A percentile compares a stretch with the other conserved stretches of the same genome.
Evolutionary conservation across 495 filamentous ascomycete genomes (phyloP).

Genomic region (Neurospora sp.): DNA sequence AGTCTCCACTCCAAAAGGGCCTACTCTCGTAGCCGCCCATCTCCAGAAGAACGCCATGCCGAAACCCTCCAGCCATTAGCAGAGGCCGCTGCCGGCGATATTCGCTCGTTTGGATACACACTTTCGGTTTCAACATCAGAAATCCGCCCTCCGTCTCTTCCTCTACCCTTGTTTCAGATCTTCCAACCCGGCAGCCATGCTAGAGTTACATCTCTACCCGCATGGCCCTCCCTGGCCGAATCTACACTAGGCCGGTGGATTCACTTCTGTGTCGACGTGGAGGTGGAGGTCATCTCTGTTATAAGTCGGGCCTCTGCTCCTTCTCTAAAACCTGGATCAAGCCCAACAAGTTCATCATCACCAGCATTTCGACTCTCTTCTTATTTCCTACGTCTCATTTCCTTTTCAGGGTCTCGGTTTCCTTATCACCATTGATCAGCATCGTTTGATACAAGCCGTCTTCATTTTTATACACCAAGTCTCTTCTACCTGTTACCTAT

Average conservation of each 20-base stretch:
- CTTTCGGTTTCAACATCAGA: slow-evolving; percentile 35
- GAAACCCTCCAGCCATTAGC: slow-evolving; percentile 36
- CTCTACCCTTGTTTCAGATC: slow-evolving; percentile 38
- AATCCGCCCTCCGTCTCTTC: slow-evolving; percentile 18
- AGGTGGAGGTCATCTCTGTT: not conserved
- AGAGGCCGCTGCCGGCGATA: slow-evolving; percentile 27
- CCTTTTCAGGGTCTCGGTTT: not conserved
- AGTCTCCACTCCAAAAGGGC: slow-evolving; percentile 15
- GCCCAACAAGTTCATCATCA: not conserved
- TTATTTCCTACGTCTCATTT: not conserved
- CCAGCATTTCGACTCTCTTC: not conserved
- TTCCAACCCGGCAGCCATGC: slow-evolving; percentile 7
- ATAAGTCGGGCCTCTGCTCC: slow-evolving; percentile 18
- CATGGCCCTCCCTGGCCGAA: not conserved
- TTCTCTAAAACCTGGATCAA: not conserved
- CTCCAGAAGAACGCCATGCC: slow-evolving; percentile 42
- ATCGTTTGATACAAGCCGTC: slow-evolving; percentile 38
- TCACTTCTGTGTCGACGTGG: not conserved
- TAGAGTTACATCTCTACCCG: slow-evolving; percentile 8
- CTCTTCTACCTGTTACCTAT: not conserved
- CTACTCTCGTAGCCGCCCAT: slow-evolving; percentile 36
- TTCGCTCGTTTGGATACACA: slow-evolving; percentile 39
- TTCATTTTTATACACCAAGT: not conserved
- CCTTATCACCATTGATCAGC: not conserved
- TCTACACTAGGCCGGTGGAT: not conserved